phyloP scores from a whole-genome alignment of 192 early-diverging fungal genomes.

The Coemansia sp. region DNA sequence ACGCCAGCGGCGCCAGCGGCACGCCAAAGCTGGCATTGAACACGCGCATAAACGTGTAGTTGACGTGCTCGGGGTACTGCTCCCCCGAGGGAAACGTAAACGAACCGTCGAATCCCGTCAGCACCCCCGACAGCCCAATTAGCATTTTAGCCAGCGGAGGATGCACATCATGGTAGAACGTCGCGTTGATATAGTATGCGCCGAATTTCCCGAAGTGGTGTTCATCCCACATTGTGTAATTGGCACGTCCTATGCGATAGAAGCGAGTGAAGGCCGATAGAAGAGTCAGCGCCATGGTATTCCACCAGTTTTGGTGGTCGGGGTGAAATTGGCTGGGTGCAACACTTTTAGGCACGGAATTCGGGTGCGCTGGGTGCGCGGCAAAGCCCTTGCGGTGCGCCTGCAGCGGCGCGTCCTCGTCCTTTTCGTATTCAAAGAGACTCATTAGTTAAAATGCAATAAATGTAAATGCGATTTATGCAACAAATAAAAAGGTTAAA shows the following conservation, averaged over 20 bases:
- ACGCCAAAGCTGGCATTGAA: conserved; percentile 89
- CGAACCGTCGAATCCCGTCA: conserved; percentile 84
- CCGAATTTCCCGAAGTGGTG: conserved; percentile 79
- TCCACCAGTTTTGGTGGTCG: background rate
- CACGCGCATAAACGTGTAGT: conserved; percentile 86
- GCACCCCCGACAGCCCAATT: conserved; percentile 74
- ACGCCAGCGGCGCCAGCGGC: conserved; percentile 84
- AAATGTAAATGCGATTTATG: too few species aligned
- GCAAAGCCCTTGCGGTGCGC: too few species aligned
- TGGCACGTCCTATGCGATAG: conserved; percentile 24
- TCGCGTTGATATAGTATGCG: conserved; percentile 85
- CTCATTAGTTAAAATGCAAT: too few species aligned
- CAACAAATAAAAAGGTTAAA: too few species aligned
- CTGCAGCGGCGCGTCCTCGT: too few species aligned
- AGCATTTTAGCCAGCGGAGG: conserved; percentile 98
- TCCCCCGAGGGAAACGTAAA: conserved; percentile 82
- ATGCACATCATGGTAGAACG: conserved; percentile 98
- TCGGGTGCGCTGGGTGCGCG: too few species aligned
- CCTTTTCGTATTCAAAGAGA: too few species aligned
- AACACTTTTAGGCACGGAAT: too few species aligned
- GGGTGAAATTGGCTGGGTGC: too few species aligned
- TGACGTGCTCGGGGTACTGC: conserved; percentile 76
- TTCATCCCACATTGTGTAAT: conserved; percentile 73
- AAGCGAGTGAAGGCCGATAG: conserved; percentile 33
- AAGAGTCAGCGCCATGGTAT: conserved; percentile 13